A percentile compares a stretch with the other conserved stretches of the same genome.
Conservation (phyloP, 1,284 basidiomycete species). For the Spongispora temasekensis region DNA sequence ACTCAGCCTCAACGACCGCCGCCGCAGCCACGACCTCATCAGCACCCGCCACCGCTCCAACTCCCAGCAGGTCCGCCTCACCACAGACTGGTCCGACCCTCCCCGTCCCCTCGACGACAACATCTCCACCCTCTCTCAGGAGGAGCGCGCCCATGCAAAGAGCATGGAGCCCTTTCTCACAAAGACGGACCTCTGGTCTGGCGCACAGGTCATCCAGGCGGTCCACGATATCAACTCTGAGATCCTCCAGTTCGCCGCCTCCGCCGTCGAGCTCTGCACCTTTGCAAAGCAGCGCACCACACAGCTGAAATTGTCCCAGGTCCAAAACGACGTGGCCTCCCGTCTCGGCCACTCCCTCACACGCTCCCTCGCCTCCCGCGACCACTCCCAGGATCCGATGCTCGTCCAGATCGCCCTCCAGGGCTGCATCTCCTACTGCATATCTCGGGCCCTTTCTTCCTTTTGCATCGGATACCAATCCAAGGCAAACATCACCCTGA, state of each 20-base stretch:
- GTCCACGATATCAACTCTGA: constrained; percentile 79
- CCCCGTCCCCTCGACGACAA: constrained; percentile 20
- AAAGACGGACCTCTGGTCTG: constrained; percentile 72
- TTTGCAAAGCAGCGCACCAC: constrained; percentile 42
- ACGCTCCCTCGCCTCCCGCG: constrained; percentile 56
- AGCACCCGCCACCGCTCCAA: too few species aligned
- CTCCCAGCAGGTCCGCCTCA: too few species aligned
- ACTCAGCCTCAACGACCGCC: constrained; percentile 10
- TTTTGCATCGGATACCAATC: constrained; percentile 75
- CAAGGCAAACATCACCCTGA: constrained; percentile 64
- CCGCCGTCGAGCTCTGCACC: constrained; percentile 60
- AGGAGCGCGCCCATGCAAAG: constrained; percentile 49
- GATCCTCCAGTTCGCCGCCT: constrained; percentile 73
- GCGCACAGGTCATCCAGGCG: constrained; percentile 72
- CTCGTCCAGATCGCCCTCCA: constrained; percentile 74
- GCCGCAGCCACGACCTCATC: too few species aligned
- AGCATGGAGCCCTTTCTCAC: constrained; percentile 68
- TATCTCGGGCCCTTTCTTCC: constrained; percentile 61
- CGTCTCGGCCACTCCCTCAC: constrained; percentile 62
- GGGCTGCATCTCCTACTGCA: constrained; percentile 63
- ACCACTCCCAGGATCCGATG: constrained; percentile 72
- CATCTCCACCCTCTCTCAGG: constrained; percentile 41
- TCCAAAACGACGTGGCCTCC: constrained; percentile 57
- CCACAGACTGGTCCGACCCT: constrained; percentile 34
- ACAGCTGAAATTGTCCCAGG: constrained; percentile 42